phyloP scores from a whole-genome alignment of 2,329 filamentous ascomycete genomes.

The Aspergillus persii region DNA sequence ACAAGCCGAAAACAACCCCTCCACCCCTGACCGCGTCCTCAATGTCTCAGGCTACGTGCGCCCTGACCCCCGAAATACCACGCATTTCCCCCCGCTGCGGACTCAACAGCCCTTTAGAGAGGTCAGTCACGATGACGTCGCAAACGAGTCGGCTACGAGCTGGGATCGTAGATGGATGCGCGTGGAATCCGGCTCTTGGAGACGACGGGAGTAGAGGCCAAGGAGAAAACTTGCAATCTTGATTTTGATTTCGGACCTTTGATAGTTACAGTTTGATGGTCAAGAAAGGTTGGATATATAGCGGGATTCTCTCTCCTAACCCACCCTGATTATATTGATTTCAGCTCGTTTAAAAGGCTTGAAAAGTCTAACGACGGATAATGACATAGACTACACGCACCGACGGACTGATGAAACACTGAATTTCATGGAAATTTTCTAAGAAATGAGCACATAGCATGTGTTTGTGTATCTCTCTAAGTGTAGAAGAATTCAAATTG shows the following conservation, averaged over 20 bases:
- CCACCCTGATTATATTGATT: no score
- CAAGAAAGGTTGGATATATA: no score
- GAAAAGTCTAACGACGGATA: not conserved
- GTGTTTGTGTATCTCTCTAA: not conserved
- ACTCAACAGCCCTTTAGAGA: constrained; percentile 32
- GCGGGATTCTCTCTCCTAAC: no score
- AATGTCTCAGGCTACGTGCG: constrained; percentile 46
- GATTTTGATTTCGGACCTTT: no score
- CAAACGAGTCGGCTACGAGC: constrained; percentile 24
- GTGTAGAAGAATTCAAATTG: constrained; percentile 7
- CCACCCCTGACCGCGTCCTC: constrained; percentile 23
- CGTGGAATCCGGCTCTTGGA: constrained; percentile 30
- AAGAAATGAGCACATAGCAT: not conserved
- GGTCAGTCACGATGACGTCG: constrained; percentile 18
- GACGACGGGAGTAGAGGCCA: constrained; percentile 15
- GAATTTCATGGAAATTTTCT: not conserved
- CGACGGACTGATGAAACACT: not conserved
- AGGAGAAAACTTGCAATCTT: no score
- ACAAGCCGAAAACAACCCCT: constrained; percentile 3
- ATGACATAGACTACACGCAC: not conserved
- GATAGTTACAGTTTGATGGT: no score
- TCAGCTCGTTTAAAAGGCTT: not conserved
- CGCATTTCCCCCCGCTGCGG: constrained; percentile 33
- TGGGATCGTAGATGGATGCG: constrained; percentile 41
- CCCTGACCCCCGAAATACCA: constrained; percentile 33